Percentiles rank a stretch among this genome's conserved stretches.
Conservation (phyloP, 176 grass and related monocot species). For the Phoenix roebelenii region DNA sequence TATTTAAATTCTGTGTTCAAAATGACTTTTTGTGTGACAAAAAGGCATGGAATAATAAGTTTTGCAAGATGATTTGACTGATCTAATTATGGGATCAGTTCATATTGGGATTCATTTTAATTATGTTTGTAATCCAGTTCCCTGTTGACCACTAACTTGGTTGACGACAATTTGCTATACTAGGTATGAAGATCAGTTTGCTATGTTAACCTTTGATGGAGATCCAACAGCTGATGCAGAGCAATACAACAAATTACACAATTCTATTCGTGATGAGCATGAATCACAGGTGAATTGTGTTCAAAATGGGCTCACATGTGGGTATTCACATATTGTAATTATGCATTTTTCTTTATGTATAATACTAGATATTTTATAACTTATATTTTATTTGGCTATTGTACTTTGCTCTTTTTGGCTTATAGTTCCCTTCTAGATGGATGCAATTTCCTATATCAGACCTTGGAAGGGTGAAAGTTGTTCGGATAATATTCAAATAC, state of each 20-base stretch:
- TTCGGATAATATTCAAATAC: too few species aligned
- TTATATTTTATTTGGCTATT: too few species aligned
- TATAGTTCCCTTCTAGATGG: too few species aligned
- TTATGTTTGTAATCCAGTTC: neutral
- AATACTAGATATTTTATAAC: too few species aligned
- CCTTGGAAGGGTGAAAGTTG: too few species aligned
- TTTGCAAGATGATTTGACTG: neutral
- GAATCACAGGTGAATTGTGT: slow-evolving; percentile 58
- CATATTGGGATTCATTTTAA: neutral
- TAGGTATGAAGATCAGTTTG: slow-evolving; percentile 80
- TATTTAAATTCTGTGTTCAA: too few species aligned
- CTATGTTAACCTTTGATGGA: slow-evolving; percentile 98
- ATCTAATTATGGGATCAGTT: too few species aligned
- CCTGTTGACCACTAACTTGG: neutral
- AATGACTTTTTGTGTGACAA: neutral
- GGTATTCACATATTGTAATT: too few species aligned
- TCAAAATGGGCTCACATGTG: too few species aligned
- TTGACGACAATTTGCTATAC: slow-evolving; percentile 16
- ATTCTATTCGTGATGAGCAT: slow-evolving; percentile 47
- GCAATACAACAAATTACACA: slow-evolving; percentile 74
- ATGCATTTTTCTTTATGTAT: too few species aligned
- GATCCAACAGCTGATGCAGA: slow-evolving; percentile 94
- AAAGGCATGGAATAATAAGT: neutral
- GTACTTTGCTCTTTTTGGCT: too few species aligned
- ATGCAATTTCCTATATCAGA: too few species aligned